A percentile compares a stretch with the other conserved stretches of the same genome.
These are phyloP conservation scores for Aspergillus cavernicola DNA, from an alignment of 495 filamentous ascomycete genomes.

Conservation along the genomic window DNA sequence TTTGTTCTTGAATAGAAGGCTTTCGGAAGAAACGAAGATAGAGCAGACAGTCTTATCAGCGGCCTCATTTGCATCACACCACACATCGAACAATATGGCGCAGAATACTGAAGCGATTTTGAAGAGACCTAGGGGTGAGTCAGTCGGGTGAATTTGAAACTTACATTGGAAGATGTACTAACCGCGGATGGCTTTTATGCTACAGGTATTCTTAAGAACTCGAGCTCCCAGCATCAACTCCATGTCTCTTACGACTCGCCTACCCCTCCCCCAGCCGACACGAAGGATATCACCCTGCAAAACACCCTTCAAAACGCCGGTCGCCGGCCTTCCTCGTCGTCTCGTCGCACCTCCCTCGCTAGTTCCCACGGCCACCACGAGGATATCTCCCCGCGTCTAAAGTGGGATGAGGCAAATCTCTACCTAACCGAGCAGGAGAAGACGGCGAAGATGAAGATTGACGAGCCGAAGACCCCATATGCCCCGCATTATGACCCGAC, in stretches of 20 bases:
- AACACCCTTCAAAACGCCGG: conserved; percentile 96
- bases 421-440: conserved; percentile 95
- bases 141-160: background rate
- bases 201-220: conserved; percentile 92
- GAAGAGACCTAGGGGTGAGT: conserved; percentile 75
- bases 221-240: conserved; percentile 48
- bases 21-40: background rate
- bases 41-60: background rate
- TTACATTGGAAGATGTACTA: background rate
- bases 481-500: conserved; percentile 84
- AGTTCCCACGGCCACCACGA: conserved; percentile 39
- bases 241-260: conserved; percentile 26
- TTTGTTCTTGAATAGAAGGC: background rate
- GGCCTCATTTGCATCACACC: background rate
- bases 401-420: conserved; percentile 97
- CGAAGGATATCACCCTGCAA: conserved; percentile 84
- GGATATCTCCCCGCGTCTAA: conserved; percentile 68
- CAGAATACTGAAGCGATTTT: conserved; percentile 37
- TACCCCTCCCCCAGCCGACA: conserved; percentile 30
- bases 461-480: conserved; percentile 96
- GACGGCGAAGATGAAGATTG: conserved; percentile 95
- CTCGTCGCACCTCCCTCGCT: conserved; percentile 64
- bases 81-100: conserved; percentile 20
- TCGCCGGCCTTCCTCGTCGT: conserved; percentile 67
- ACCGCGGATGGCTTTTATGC: background rate